phyloP scores from a whole-genome alignment of 2,329 filamentous ascomycete species.

The Pseudogymnoascus sp. region DNA sequence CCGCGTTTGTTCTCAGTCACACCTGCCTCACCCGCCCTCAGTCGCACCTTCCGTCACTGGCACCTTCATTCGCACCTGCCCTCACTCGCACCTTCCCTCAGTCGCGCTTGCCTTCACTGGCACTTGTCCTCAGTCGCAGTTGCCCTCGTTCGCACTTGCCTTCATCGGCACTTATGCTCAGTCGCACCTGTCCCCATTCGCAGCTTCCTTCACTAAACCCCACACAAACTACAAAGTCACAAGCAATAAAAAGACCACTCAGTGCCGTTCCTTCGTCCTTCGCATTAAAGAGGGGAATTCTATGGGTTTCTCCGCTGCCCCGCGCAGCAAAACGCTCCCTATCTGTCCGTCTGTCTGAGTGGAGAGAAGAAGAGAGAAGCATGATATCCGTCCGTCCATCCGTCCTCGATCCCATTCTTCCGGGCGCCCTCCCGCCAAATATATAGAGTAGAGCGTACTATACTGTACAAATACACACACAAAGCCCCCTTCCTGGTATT shows the following conservation, averaged over 20 bases:
- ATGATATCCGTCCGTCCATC: neutral
- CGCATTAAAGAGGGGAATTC: slow-evolving; percentile 1
- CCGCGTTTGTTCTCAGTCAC: neutral
- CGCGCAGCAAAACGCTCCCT: neutral
- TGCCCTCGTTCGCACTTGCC: neutral
- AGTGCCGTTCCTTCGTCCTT: neutral
- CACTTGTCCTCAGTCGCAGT: neutral
- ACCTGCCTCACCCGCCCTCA: neutral
- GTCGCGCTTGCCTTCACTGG: neutral
- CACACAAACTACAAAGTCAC: neutral
- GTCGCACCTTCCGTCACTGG: neutral
- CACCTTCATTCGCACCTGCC: neutral
- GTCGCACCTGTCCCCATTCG: neutral
- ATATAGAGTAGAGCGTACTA: slow-evolving; percentile 6
- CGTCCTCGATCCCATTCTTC: neutral
- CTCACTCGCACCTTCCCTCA: neutral
- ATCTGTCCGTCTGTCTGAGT: neutral
- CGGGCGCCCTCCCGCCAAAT: neutral
- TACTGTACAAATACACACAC: neutral
- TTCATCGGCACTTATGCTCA: neutral
- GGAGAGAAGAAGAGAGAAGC: neutral
- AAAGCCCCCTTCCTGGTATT: slow-evolving; percentile 3
- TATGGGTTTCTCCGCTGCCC: neutral
- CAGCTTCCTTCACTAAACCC: neutral
- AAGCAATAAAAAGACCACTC: neutral